phyloP scores from a whole-genome alignment of 805 yeast genomes.

The Debaryomyces castellii region DNA sequence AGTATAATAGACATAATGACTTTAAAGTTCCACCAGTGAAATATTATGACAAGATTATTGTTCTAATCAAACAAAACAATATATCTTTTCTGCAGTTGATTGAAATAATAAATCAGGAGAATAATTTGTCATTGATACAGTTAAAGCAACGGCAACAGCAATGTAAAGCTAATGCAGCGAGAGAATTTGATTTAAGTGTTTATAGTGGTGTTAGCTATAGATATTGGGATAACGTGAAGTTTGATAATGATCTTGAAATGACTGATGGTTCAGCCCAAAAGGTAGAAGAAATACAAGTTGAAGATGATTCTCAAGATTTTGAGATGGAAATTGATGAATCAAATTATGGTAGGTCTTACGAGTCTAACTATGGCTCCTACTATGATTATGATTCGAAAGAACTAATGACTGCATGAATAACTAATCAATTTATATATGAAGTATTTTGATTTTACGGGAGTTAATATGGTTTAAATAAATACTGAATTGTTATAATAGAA shows the following conservation, averaged over 20 bases:
- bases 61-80: constrained; percentile 17
- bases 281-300: background rate
- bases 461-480: too few species aligned
- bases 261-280: background rate
- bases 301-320: constrained; percentile 3
- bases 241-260: constrained; percentile 29
- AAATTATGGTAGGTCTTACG: background rate
- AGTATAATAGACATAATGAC: constrained; percentile 21
- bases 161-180: background rate
- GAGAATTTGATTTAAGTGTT: constrained; percentile 8
- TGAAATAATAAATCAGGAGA: constrained; percentile 27
- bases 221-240: constrained; percentile 35
- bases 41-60: constrained; percentile 22
- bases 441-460: background rate
- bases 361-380: constrained; percentile 19
- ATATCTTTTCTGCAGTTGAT: constrained; percentile 22
- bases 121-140: constrained; percentile 16
- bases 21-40: constrained; percentile 17
- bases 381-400: constrained; percentile 7
- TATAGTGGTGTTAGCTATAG: constrained; percentile 27
- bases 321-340: constrained; percentile 7
- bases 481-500: too few species aligned
- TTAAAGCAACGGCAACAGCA: constrained; percentile 12
- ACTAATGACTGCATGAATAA: background rate
- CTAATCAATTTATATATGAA: background rate